Evolutionary conservation across 2,329 filamentous ascomycete genomes (phyloP).

Genomic region (Penicillium sp.): DNA sequence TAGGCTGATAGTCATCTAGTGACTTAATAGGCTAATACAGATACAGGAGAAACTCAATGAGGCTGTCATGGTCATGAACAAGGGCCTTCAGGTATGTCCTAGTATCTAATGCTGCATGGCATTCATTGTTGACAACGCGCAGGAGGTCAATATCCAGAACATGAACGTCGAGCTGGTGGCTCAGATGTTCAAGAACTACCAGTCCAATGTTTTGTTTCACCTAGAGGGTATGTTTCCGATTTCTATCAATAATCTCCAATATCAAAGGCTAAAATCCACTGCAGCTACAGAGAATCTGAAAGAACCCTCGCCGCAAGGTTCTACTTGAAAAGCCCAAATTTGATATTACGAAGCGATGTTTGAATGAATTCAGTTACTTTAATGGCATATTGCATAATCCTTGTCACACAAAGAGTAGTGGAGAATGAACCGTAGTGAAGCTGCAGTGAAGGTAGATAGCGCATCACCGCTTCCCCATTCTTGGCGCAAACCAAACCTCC

Average conservation of each 20-base stretch:
- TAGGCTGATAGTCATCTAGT: neutral
- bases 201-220: constrained; percentile 96
- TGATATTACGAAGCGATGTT: constrained; percentile 34
- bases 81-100: constrained; percentile 71
- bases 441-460: neutral
- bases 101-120: neutral
- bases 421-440: neutral
- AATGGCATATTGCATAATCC: neutral
- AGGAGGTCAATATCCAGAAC: constrained; percentile 98
- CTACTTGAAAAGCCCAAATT: neutral
- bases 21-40: neutral
- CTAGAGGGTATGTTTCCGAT: constrained; percentile 70
- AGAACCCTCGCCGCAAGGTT: constrained; percentile 58
- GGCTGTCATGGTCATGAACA: constrained; percentile 88
- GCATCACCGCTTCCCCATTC: constrained; percentile 5
- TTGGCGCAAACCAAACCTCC: constrained; percentile 6
- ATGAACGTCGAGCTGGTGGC: constrained; percentile 98
- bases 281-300: constrained; percentile 81
- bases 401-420: no score
- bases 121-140: constrained; percentile 5
- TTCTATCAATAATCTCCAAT: neutral
- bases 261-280: neutral
- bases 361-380: neutral
- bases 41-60: constrained; percentile 94
- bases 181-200: constrained; percentile 99